Conservation (phyloP, 1,284 basidiomycete genomes). For the Naganishia sp. region DNA sequence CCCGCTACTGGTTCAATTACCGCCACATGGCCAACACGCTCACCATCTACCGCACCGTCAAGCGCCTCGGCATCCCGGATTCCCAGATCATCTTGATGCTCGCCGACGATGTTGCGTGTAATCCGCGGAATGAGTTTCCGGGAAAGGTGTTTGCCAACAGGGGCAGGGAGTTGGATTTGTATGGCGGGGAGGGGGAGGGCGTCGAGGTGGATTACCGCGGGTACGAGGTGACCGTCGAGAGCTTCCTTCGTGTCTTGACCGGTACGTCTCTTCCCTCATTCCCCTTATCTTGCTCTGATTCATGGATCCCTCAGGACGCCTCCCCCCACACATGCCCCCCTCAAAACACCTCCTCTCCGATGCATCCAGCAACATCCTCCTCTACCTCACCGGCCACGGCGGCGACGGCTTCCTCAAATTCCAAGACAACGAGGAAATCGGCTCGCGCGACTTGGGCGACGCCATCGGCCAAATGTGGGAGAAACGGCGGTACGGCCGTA, state of each 20-base stretch:
- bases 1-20: slow-evolving; percentile 98
- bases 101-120: slow-evolving; percentile 94
- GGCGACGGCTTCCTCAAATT: slow-evolving; percentile 99
- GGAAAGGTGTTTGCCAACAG: slow-evolving; percentile 86
- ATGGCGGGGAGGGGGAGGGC: slow-evolving; percentile 70
- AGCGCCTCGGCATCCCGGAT: slow-evolving; percentile 95
- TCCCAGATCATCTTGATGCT: slow-evolving; percentile 99
- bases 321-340: slow-evolving; percentile 69
- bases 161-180: slow-evolving; percentile 78
- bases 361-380: slow-evolving; percentile 89
- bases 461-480: slow-evolving; percentile 98
- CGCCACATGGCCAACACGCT: slow-evolving; percentile 98
- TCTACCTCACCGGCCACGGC: slow-evolving; percentile 98
- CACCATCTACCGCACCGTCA: slow-evolving; percentile 91
- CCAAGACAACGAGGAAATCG: slow-evolving; percentile 97
- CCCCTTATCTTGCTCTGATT: too few species aligned
- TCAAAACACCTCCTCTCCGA: slow-evolving; percentile 90
- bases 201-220: slow-evolving; percentile 98
- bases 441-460: slow-evolving; percentile 92
- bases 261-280: slow-evolving; percentile 58
- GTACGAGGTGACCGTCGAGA: slow-evolving; percentile 97
- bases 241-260: slow-evolving; percentile 85
- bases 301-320: slow-evolving; percentile 58
- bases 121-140: slow-evolving; percentile 86
- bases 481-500: slow-evolving; percentile 95